phyloP scores from a whole-genome alignment of 192 early-diverging fungal species.

The Neocallimastix lanati region DNA sequence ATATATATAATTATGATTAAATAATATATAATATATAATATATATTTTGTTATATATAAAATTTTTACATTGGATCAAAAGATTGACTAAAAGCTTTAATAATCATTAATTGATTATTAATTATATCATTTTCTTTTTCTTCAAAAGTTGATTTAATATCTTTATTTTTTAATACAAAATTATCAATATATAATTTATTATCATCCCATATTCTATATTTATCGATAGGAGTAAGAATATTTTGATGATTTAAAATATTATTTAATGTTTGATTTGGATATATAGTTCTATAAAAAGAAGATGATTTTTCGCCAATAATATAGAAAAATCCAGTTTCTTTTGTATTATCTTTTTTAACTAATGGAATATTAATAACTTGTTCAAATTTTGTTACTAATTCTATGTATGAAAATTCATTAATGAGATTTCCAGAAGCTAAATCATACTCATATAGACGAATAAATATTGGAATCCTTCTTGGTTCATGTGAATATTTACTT shows the following conservation, averaged over 20 bases:
- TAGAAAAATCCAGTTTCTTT: background rate
- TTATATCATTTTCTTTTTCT: background rate
- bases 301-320: background rate
- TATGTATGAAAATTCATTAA: background rate
- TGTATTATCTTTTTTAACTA: background rate
- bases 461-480: background rate
- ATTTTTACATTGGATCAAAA: background rate
- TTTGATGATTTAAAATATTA: background rate
- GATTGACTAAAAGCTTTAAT: background rate
- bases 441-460: background rate
- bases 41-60: no score
- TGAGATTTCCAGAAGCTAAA: background rate
- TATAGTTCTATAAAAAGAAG: background rate
- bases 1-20: no score
- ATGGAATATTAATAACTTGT: background rate
- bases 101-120: background rate
- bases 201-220: background rate
- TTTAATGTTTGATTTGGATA: background rate
- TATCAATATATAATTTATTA: background rate
- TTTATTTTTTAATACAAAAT: background rate
- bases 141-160: background rate
- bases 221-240: background rate
- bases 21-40: no score
- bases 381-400: background rate
- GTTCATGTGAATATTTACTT: background rate